Conservation (phyloP, 768 basidiomycete genomes). For the Podaxis rugospora region DNA sequence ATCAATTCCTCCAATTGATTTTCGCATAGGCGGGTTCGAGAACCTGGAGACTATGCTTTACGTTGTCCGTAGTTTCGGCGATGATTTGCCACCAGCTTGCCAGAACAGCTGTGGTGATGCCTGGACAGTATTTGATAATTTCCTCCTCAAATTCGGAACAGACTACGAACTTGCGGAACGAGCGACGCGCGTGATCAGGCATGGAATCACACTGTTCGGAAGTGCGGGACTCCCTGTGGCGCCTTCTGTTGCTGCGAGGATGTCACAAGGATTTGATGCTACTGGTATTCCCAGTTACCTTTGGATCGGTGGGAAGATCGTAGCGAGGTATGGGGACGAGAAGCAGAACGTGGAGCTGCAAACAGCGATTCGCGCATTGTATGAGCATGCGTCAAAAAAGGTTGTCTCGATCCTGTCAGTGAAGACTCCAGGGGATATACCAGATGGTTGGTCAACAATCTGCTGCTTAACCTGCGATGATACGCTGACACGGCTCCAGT, state of each 20-base stretch:
- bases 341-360: slow-evolving; percentile 43
- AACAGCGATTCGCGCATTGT: slow-evolving; percentile 54
- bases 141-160: slow-evolving; percentile 74
- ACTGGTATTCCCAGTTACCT: slow-evolving; percentile 84
- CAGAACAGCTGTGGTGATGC: slow-evolving; percentile 73
- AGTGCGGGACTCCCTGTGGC: slow-evolving; percentile 60
- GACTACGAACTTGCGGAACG: slow-evolving; percentile 79
- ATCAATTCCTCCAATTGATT: not conserved
- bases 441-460: slow-evolving; percentile 66
- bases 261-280: slow-evolving; percentile 74
- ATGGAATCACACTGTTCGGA: slow-evolving; percentile 81
- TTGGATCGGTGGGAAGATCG: slow-evolving; percentile 90
- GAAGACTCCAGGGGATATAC: slow-evolving; percentile 68
- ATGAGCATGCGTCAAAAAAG: slow-evolving; percentile 74
- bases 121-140: slow-evolving; percentile 78
- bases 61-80: slow-evolving; percentile 77
- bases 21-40: slow-evolving; percentile 70
- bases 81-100: slow-evolving; percentile 78
- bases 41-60: slow-evolving; percentile 90
- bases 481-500: slow-evolving; percentile 43
- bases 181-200: slow-evolving; percentile 76
- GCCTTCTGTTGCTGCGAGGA: slow-evolving; percentile 65
- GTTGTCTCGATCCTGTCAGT: slow-evolving; percentile 62
- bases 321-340: slow-evolving; percentile 71
- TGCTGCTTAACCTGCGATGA: not conserved